Base-by-base conservation (phyloP, 140 eudicot species). In the Oenanthe javanica region DNA sequence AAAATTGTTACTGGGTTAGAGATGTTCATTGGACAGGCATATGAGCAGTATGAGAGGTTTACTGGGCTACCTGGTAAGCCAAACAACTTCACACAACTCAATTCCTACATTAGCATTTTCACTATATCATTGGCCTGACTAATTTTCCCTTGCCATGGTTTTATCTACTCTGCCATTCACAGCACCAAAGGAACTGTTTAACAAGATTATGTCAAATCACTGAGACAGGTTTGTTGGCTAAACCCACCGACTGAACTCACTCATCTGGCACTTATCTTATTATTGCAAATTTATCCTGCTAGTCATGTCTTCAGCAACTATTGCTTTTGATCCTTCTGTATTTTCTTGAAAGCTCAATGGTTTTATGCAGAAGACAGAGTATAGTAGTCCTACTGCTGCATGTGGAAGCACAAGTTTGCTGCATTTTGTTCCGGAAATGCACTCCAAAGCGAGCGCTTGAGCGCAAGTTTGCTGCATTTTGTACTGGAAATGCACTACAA, bases 1-100 rank as follows among this genome's bases (percentile, higher is more conserved):
- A 88, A 72, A 77, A 87, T 85, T 70, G 97, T 94, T 64, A 81
- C 91, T 31, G 98, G 98, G 48, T 87, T 89, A 52, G 97, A 92
- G 48, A 94, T 94, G 98, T 94, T 94, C 84, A 89, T 94, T 72
- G 97, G 96, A 55, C 98, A 94, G 79, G 98, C 98, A 48, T 94
- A 94, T 80, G 98, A 94, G 85, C 98, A 94, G 87, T 94, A 89
- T 77, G 98, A 94, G 80, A 89, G 97, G 82, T 94, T 94, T 84
- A 94, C 98, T 73, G 96, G 96, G 23, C 79, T 90, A 84, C 96
- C 96, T 76, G 98, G 98, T 94, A 90, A 63, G 79, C 11, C 15
- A 49, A 59, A 19, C 31, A 16, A 42, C n/a, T 43, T 73, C 84
- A 51, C 5, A 31, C 23, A 6, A 21, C 51, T 40, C 47, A 27